These are phyloP conservation scores for Vaccinium corymbosum DNA, from an alignment of 148 eudicot species.

Conservation along the genomic window DNA sequence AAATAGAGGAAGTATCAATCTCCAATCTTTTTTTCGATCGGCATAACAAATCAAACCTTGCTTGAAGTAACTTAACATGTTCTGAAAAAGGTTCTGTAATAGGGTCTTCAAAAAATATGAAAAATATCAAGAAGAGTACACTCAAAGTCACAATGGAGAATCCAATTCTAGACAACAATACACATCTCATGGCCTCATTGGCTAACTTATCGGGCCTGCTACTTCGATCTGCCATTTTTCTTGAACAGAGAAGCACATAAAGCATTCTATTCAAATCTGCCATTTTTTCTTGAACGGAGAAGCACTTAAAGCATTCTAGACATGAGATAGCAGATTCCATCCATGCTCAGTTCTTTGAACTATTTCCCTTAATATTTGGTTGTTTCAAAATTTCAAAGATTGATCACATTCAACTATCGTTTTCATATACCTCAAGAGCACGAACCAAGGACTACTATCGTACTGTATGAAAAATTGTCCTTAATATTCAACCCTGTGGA, in stretches of 20 bases:
- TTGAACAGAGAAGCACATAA: not conserved
- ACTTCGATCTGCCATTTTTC: not conserved
- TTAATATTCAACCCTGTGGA: not conserved
- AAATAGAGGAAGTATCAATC: not conserved
- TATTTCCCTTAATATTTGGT: not conserved
- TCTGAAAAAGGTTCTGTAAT: not conserved
- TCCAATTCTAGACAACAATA: not conserved
- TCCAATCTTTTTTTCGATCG: not conserved
- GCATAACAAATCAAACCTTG: not conserved
- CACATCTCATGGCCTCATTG: not conserved
- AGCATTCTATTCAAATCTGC: not conserved
- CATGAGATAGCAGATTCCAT: not conserved
- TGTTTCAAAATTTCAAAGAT: not conserved
- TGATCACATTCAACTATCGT: not conserved
- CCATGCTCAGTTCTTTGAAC: not conserved
- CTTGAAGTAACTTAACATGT: not conserved
- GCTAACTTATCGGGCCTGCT: not conserved
- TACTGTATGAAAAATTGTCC: not conserved
- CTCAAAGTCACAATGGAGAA: not conserved
- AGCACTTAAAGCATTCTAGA: not conserved
- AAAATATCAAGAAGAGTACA: not conserved
- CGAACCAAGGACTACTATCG: not conserved
- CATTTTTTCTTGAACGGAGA: not conserved
- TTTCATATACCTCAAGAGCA: not conserved
- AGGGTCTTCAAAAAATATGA: not conserved